Percentiles rank a stretch among this genome's conserved stretches.
phyloP scores from a whole-genome alignment of 352 stramenopile genomes.

The Globisporangium irregulare region DNA sequence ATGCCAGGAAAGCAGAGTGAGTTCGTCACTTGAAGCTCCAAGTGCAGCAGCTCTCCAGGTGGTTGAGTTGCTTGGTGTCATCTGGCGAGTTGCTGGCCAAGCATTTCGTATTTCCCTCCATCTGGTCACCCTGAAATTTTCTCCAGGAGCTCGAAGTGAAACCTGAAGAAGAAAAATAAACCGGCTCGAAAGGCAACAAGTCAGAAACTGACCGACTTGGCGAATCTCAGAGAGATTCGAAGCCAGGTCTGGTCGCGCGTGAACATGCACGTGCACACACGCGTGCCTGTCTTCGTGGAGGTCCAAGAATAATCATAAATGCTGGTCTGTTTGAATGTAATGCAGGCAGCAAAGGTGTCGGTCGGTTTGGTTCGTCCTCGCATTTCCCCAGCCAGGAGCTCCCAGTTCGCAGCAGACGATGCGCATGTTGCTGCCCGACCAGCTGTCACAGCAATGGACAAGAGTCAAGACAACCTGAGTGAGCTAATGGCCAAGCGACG shows the following conservation, averaged over 20 bases:
- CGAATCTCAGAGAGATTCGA: neutral
- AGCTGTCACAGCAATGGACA: slow-evolving; percentile 1
- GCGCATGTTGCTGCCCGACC: neutral
- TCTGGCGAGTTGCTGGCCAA: neutral
- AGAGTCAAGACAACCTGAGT: neutral
- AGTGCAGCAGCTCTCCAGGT: neutral
- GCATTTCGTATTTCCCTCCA: neutral
- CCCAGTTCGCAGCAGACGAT: neutral
- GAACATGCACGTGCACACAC: neutral
- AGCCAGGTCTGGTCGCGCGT: neutral
- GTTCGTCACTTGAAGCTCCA: neutral
- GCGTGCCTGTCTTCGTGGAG: neutral
- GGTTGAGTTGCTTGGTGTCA: neutral
- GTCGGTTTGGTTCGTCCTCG: neutral
- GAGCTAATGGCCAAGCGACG: slow-evolving; percentile 5
- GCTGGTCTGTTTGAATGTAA: neutral
- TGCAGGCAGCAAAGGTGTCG: neutral
- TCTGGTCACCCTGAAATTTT: slow-evolving; percentile 1
- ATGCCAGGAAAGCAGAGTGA: neutral
- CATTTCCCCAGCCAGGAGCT: neutral
- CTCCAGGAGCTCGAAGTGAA: neutral
- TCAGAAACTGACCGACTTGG: neutral
- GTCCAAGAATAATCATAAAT: neutral
- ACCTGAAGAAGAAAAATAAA: neutral
- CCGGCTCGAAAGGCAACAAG: slow-evolving; percentile 1